Conservation (phyloP, 306 rosid species). For the Glycine latifolia region DNA sequence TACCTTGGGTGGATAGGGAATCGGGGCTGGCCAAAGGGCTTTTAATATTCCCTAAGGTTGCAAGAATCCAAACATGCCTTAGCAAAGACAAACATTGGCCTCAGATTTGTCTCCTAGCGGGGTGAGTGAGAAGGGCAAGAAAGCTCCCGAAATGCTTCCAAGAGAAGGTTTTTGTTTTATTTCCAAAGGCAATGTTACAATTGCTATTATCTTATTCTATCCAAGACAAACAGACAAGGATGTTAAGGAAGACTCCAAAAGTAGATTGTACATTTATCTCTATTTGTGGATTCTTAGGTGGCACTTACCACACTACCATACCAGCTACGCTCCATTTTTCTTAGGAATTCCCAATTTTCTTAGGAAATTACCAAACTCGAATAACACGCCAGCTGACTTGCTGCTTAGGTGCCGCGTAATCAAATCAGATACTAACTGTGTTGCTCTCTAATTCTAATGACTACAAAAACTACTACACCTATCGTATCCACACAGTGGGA, state of each 20-base stretch:
- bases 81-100: constrained; percentile 78
- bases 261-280: constrained; percentile 64
- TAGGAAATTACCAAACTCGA: constrained; percentile 45
- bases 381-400: constrained; percentile 38
- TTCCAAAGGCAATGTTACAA: too few species aligned
- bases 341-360: constrained; percentile 6
- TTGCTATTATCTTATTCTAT: too few species aligned
- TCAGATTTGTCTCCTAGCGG: constrained; percentile 66
- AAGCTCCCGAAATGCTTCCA: constrained; percentile 51
- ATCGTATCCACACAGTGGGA: too few species aligned
- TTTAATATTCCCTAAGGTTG: constrained; percentile 64
- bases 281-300: constrained; percentile 63
- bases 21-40: constrained; percentile 58
- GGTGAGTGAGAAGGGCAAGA: constrained; percentile 56
- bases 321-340: constrained; percentile 20
- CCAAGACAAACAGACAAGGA: constrained; percentile 69
- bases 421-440: too few species aligned
- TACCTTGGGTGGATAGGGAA: constrained; percentile 72
- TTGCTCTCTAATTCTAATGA: too few species aligned
- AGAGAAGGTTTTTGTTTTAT: constrained; percentile 63
- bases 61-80: constrained; percentile 70
- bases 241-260: constrained; percentile 64
- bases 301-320: constrained; percentile 21
- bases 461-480: too few species aligned
- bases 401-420: constrained; percentile 40